phyloP scores from a whole-genome alignment of 225 moss, liverwort and hornwort genomes.

The Pleurozium schreberi region DNA sequence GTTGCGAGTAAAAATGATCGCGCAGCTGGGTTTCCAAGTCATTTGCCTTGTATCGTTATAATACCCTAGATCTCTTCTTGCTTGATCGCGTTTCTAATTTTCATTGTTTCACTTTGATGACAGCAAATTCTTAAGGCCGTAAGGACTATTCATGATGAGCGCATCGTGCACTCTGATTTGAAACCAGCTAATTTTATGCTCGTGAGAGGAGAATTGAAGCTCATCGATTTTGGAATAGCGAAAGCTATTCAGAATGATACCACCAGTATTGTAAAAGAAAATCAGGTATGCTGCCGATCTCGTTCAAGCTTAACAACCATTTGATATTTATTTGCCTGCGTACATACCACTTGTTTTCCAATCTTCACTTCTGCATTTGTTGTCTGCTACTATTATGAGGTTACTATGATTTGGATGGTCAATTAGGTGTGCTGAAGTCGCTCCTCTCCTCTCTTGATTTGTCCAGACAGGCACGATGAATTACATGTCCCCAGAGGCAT shows the following conservation, averaged over 20 bases:
- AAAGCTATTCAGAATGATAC: slow-evolving; percentile 98
- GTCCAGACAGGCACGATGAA: slow-evolving; percentile 83
- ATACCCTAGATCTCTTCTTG: not conserved
- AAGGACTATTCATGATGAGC: slow-evolving; percentile 86
- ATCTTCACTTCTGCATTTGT: not conserved
- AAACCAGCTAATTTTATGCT: slow-evolving; percentile 99
- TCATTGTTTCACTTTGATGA: not conserved
- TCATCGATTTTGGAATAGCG: slow-evolving; percentile 97
- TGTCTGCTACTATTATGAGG: not conserved
- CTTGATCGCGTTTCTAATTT: not conserved
- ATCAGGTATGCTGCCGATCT: slow-evolving; percentile 35
- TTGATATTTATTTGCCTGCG: not conserved
- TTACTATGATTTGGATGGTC: not conserved
- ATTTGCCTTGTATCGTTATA: not conserved
- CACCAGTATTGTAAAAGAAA: slow-evolving; percentile 82
- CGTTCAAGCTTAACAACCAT: not conserved
- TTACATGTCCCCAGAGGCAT: slow-evolving; percentile 98
- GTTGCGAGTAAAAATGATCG: not conserved
- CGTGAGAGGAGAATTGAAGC: slow-evolving; percentile 92
- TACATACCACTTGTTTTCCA: not conserved
- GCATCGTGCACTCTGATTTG: slow-evolving; percentile 94
- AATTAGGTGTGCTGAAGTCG: not conserved
- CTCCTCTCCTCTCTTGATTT: not conserved
- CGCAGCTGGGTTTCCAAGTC: not conserved
- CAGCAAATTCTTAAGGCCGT: slow-evolving; percentile 95